Evolutionary conservation across 768 basidiomycete genomes (phyloP).

Genomic region (Roridomyces roridus): DNA sequence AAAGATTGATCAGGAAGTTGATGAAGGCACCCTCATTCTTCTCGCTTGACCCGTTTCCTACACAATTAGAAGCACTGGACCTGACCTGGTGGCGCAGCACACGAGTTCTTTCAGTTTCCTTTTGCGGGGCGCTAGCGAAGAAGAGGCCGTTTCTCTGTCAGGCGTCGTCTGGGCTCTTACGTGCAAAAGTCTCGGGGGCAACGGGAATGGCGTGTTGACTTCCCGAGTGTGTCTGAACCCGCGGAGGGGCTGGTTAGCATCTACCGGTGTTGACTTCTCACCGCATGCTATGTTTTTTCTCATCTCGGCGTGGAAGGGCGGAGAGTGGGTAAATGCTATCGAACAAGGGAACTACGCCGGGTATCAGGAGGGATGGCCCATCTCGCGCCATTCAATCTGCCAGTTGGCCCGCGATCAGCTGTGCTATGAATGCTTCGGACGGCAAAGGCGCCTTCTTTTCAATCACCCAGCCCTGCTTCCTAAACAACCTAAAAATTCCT

Average conservation of each 20-base stretch:
- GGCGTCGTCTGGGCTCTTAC: neutral
- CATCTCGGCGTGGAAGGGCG: slow-evolving; percentile 1
- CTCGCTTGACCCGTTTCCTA: no score
- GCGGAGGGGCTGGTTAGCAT: no score
- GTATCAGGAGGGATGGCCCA: neutral
- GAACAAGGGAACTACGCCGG: neutral
- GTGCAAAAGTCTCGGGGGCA: neutral
- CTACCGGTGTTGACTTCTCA: no score
- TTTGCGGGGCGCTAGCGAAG: slow-evolving; percentile 1
- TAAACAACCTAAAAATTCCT: slow-evolving; percentile 2
- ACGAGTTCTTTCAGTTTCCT: slow-evolving; percentile 15
- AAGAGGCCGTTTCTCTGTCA: slow-evolving; percentile 14
- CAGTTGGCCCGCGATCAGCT: neutral
- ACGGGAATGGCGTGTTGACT: slow-evolving; percentile 1
- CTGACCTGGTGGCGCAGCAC: neutral
- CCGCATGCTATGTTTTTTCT: slow-evolving; percentile 10
- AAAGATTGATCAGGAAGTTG: no score
- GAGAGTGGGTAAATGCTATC: neutral
- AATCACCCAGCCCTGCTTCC: slow-evolving; percentile 10
- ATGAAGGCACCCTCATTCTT: no score
- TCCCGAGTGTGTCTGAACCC: neutral
- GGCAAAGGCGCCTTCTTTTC: slow-evolving; percentile 1
- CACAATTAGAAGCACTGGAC: slow-evolving; percentile 21
- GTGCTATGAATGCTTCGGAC: slow-evolving; percentile 7
- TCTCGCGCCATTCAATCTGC: slow-evolving; percentile 12